Evolutionary conservation across 2,329 filamentous ascomycete species (phyloP), one percentile per base, ranked within the genome.

Genomic region (Ophiobolus disseminans): DNA sequence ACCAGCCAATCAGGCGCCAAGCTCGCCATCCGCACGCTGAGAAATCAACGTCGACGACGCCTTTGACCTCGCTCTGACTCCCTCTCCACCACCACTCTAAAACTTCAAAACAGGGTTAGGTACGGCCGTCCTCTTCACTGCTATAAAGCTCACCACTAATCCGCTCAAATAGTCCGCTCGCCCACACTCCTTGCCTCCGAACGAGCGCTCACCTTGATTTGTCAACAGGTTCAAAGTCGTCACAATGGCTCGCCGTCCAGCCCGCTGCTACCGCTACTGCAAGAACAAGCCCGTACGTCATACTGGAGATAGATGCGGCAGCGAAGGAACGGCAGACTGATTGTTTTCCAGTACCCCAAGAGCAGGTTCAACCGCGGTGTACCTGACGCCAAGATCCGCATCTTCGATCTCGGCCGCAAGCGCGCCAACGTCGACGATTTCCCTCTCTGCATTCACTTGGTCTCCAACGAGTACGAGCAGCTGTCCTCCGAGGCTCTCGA

Each of bases 291-390:
- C 96, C 78, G 82, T 72, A 72, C 53, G 68, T 69, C 45, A 40
- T 32, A 53, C 31, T 32, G 31, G 20, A 43, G 19, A 48, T 11
- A 16, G 7, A 41, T 21, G 32, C 4, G n/a, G 21, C 70, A 58
- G 54, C 58, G 46, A 37, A 58, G 44, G 48, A 60, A 40, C 50
- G 38, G 47, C 59, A 55, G 50, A 58, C 65, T 69, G 55, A 69
- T 55, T 41, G 31, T 40, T 57, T 65, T 94, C 89, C 91, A 93
- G 80, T 97, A 97, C 83, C 94, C 94, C 73, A 99, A 99, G 89
- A 97, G 92, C 73, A 91, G 94, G 75, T 99, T 97, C 90, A 99
- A 99, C 90, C 92, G 94, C 86, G 94, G 94, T 97, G 92, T 97
- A 69, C 82, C 82, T 69, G 84, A 86, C 76, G 81, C 84, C 64